Evolutionary conservation across 345 rosid species (phyloP), one percentile per base, ranked within the genome.

Genomic region (Microthlaspi erraticum): DNA sequence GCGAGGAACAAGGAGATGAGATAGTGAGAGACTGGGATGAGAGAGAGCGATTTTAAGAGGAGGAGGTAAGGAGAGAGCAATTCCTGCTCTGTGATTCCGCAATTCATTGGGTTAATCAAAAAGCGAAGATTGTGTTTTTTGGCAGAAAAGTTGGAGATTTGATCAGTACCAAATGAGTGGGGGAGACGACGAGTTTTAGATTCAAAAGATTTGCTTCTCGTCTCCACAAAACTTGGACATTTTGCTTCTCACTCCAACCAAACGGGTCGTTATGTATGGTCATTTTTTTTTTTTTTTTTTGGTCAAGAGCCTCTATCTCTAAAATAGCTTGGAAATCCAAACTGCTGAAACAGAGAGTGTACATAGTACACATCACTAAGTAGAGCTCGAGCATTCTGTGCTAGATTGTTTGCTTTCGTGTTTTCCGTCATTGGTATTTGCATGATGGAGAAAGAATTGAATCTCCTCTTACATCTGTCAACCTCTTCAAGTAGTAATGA

Each of bases 11-110:
- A 46, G 20, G 33, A 78, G 13, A 88, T 16, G 34, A 83, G 41
- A 44, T 79, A 88, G 65, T 88, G 95, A 17, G 81, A 78, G 45
- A 73, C 45, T 1, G 97, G 92, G 61, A 91, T 76, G 23, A 79
- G 58, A 33, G 44, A 77, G 11, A 92, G 79, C 0, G 85, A 85
- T 41, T 67, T 45, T 56, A 83, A 60, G 38, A 86, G 74, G 38
- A 83, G 78, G 39, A 54, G 54, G 68, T 89, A 89, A 57, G 86
- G 76, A 71, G 81, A 80, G 42, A 48, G 7, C 49, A 46, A 12
- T 43, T 75, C 63, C 18, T 68, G 64, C 50, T 67, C 68, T 36
- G 74, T 43, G 50, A 32, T 42, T 42, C 26, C 17, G 23, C 37
- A 20, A 44, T 71, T 62, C 69, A 71, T 70, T 26, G 59, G 4